Evolutionary conservation across 2,329 filamentous ascomycete species (phyloP), one percentile per base, ranked within the genome.

Genomic region (Colletotrichum falcatum): DNA sequence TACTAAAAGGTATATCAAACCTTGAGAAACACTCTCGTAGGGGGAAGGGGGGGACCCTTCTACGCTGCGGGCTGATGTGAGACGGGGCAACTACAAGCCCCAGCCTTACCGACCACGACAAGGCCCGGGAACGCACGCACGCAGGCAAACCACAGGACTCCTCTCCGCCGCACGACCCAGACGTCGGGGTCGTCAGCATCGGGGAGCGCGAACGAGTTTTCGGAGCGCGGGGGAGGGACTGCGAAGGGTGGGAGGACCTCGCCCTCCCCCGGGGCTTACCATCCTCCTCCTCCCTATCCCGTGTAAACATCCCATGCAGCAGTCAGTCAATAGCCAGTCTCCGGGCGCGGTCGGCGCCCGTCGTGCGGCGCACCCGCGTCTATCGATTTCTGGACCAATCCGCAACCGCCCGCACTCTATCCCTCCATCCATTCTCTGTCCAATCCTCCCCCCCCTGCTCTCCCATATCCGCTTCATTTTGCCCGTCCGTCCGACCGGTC

Each of bases 91-190:
- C 28, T 7, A 37, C 48, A 11, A 20, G 14, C 49, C n/a, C n/a
- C 53, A 55, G 53, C 53, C 53, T 55, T 37, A 18, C n/a, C n/a
- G 12, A 33, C 53, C 33, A 37, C n/a, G 33, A 37, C 26, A 55
- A 37, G 53, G 12, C 53, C n/a, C n/a, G n/a, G n/a, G 33, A n/a
- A 46, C 12, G 30, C 30, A 1, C 20, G 42, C 20, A 37, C 20
- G 53, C 20, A 37, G 53, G 3, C 8, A 33, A 12, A 37, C 12
- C 26, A 53, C 7, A 18, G 6, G 26, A 16, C 26, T 30, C 12
- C 46, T n/a, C 23, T 28, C 46, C 18, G 23, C 49, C 48, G 48
- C 23, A 35, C 53, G n/a, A 55, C 53, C 33, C 53, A 37, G n/a
- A 37, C 35, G 23, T 55, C 33, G n/a, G 53, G 33, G 53, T 54